Percentiles rank a stretch among this genome's conserved stretches.
Conservation (phyloP, 2,329 filamentous ascomycete genomes). For the Amylocarpus encephaloides region DNA sequence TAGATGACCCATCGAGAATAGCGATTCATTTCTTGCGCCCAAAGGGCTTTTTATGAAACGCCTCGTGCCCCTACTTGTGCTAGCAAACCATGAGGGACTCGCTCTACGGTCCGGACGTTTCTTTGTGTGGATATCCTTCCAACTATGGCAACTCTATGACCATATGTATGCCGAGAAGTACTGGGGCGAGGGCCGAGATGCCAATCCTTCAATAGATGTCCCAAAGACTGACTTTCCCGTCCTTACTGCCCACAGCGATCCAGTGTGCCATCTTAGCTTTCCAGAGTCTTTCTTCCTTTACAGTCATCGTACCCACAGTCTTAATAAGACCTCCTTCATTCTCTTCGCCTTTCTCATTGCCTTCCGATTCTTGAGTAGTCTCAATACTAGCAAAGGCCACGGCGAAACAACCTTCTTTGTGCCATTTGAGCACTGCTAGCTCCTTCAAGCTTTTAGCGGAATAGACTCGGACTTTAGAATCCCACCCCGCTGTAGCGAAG, state of each 20-base stretch:
- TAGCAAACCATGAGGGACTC: no score
- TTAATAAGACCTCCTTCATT: constrained; percentile 9
- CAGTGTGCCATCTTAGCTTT: constrained; percentile 72
- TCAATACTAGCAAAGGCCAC: constrained; percentile 59
- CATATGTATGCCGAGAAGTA: no score
- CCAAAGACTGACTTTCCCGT: constrained; percentile 94
- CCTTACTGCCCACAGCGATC: constrained; percentile 86
- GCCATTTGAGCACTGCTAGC: constrained; percentile 90
- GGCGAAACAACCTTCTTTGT: constrained; percentile 79
- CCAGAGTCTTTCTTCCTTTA: constrained; percentile 57
- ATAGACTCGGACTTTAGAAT: constrained; percentile 75
- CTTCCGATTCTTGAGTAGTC: background rate
- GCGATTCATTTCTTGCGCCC: no score
- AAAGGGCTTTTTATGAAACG: no score
- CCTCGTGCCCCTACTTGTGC: no score
- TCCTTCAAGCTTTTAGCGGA: constrained; percentile 75
- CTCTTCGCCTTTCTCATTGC: constrained; percentile 5
- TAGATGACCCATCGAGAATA: no score
- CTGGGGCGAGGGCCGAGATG: no score
- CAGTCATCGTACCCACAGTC: constrained; percentile 36
- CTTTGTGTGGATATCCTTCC: no score
- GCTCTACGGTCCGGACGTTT: no score
- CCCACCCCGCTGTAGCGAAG: constrained; percentile 91
- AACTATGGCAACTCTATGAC: no score
- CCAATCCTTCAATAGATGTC: constrained; percentile 63